These are phyloP conservation scores for Globisporangium ultimum DNA, from an alignment of 352 stramenopile species.

Conservation along the genomic window DNA sequence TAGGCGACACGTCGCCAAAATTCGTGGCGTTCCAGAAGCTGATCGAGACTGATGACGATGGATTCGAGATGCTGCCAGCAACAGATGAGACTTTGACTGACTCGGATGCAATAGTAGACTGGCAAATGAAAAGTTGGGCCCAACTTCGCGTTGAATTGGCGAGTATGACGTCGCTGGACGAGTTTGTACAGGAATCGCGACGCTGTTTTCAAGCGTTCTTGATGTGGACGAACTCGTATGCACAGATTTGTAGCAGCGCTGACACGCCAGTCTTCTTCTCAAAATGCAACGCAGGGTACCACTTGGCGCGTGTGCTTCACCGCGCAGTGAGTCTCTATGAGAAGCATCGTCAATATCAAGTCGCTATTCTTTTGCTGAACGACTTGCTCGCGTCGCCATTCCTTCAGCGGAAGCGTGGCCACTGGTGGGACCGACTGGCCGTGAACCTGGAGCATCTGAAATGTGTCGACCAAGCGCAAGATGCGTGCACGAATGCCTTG, in stretches of 20 bases:
- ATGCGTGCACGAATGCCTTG: constrained; percentile 50
- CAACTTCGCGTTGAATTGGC: constrained; percentile 43
- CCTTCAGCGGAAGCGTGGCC: constrained; percentile 56
- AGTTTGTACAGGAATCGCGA: constrained; percentile 49
- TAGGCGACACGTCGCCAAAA: constrained; percentile 26
- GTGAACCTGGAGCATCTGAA: constrained; percentile 78
- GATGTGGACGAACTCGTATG: constrained; percentile 28
- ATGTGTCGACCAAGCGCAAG: constrained; percentile 40
- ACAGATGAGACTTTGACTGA: not conserved
- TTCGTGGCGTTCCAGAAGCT: constrained; percentile 57
- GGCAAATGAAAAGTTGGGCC: constrained; percentile 49
- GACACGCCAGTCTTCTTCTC: constrained; percentile 40
- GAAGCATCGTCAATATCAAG: constrained; percentile 71
- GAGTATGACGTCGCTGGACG: constrained; percentile 50
- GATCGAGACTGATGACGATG: constrained; percentile 19
- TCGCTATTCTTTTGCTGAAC: constrained; percentile 60
- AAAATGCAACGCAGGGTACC: constrained; percentile 70
- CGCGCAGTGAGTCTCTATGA: constrained; percentile 62
- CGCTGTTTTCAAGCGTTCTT: constrained; percentile 43
- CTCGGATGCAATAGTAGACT: constrained; percentile 9
- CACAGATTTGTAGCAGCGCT: not conserved
- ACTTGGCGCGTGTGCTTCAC: constrained; percentile 58
- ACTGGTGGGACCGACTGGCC: constrained; percentile 75
- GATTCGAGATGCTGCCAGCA: constrained; percentile 12
- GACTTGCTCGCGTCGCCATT: constrained; percentile 55